Evolutionary conservation across 345 rosid genomes (phyloP).

Genomic region (Salix dunnii): DNA sequence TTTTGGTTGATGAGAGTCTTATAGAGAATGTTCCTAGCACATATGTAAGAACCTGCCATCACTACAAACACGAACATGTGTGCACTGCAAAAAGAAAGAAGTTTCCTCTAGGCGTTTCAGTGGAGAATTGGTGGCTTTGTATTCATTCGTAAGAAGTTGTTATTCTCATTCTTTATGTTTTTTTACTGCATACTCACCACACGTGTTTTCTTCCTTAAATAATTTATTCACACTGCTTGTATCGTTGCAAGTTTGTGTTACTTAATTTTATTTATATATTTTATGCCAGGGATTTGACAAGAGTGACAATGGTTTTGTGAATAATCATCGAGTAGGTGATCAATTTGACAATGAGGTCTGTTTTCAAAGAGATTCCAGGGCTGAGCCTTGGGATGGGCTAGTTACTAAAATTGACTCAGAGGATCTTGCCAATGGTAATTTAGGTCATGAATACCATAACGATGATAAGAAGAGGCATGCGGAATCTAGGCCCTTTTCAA

Average conservation of each 20-base stretch:
- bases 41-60: conserved; percentile 57
- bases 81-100: conserved; percentile 52
- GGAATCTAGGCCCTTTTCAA: conserved; percentile 27
- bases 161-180: conserved; percentile 21
- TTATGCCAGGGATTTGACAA: conserved; percentile 37
- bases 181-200: conserved; percentile 12
- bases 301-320: conserved; percentile 3
- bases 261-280: conserved; percentile 14
- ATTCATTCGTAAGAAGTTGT: conserved; percentile 83
- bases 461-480: conserved; percentile 21
- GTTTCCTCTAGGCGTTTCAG: conserved; percentile 53
- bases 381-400: conserved; percentile 15
- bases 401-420: conserved; percentile 15
- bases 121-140: conserved; percentile 74
- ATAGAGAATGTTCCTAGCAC: conserved; percentile 40
- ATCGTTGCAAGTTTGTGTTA: not conserved
- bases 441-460: conserved; percentile 15
- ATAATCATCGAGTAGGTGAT: not conserved
- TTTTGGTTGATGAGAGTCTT: conserved; percentile 47
- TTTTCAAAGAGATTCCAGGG: conserved; percentile 13
- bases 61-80: conserved; percentile 34
- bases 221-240: conserved; percentile 9
- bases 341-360: conserved; percentile 10
- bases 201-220: conserved; percentile 6
- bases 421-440: conserved; percentile 37